These are phyloP conservation scores for Triticum dicoccoides DNA, from an alignment of 176 grass and related monocot species.

Conservation along the genomic window DNA sequence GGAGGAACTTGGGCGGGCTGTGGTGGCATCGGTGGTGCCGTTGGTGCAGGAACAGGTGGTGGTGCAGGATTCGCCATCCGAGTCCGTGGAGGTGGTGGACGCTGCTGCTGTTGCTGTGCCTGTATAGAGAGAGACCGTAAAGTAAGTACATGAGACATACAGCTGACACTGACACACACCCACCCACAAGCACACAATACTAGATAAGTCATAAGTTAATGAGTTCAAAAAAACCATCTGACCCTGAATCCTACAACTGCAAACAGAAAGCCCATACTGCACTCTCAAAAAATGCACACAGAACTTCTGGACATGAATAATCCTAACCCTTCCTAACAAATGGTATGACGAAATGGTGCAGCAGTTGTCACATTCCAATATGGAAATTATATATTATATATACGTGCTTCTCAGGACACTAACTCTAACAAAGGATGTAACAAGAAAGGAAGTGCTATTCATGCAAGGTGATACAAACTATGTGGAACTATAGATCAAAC, in stretches of 20 bases:
- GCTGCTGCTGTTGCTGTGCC: conserved; percentile 54
- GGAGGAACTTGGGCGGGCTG: conserved; percentile 28
- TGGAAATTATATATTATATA: neutral
- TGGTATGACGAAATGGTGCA: neutral
- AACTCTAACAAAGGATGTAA: neutral
- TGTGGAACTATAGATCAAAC: neutral
- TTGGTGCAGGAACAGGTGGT: conserved; percentile 21
- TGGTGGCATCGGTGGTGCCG: conserved; percentile 26
- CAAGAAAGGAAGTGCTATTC: neutral
- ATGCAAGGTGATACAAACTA: neutral
- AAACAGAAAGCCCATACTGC: neutral
- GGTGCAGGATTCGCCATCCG: conserved; percentile 34
- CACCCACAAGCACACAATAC: neutral
- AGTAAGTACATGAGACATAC: neutral
- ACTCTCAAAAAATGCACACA: neutral
- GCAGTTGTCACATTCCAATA: neutral
- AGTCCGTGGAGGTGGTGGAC: conserved; percentile 36
- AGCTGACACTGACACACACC: neutral
- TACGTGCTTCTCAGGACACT: neutral
- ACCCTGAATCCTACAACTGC: neutral
- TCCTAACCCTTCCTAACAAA: neutral
- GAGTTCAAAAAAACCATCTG: neutral
- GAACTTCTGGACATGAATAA: neutral
- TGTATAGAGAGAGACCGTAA: neutral
- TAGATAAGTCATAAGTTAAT: neutral